phyloP scores from a whole-genome alignment of 1,139 yeast species.

The Yamadazyma conglobata region DNA sequence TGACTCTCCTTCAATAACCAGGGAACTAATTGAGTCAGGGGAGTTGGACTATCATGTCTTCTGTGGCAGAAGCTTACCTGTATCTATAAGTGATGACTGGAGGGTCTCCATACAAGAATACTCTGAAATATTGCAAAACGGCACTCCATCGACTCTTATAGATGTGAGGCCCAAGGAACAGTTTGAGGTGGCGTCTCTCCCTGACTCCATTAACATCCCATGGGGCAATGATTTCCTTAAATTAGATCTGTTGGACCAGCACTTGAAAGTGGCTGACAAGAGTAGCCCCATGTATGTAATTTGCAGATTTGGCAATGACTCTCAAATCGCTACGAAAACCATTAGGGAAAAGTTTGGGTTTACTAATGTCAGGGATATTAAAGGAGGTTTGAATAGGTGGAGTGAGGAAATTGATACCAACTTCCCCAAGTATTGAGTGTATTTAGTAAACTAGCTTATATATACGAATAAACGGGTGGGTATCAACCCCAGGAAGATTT shows the following conservation, averaged over 20 bases:
- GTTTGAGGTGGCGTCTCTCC: conserved; percentile 60
- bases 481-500: too few relatives aligned
- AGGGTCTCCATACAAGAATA: conserved; percentile 53
- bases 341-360: conserved; percentile 50
- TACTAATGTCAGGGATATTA: conserved; percentile 57
- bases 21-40: conserved; percentile 41
- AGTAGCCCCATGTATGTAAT: conserved; percentile 42
- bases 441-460: too few relatives aligned
- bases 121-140: conserved; percentile 13
- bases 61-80: conserved; percentile 59
- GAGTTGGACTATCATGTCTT: conserved; percentile 62
- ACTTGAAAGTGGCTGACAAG: conserved; percentile 23
- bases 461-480: too few relatives aligned
- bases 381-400: conserved; percentile 80
- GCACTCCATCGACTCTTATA: conserved; percentile 34
- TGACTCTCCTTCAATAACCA: conserved; percentile 44
- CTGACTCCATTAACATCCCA: conserved; percentile 62
- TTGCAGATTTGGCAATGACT: conserved; percentile 91
- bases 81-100: conserved; percentile 35
- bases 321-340: conserved; percentile 67
- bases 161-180: conserved; percentile 87
- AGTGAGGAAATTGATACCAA: conserved; percentile 53
- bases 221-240: conserved; percentile 47
- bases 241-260: conserved; percentile 21
- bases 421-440: conserved; percentile 70